These are phyloP conservation scores for Xerocomellus intermedius DNA, from an alignment of 768 basidiomycete genomes.

Conservation along the genomic window DNA sequence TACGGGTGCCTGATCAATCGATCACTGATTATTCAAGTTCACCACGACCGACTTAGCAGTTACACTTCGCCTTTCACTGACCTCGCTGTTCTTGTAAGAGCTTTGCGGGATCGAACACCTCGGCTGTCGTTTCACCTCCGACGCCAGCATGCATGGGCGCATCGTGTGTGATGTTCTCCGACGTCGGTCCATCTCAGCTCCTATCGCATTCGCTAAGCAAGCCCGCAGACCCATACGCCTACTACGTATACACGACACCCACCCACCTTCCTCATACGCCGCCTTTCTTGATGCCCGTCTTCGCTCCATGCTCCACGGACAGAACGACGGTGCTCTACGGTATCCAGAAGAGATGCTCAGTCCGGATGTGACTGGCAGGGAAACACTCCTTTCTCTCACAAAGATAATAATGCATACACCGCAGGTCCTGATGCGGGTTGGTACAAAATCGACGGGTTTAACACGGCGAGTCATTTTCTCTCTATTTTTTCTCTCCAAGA, in stretches of 20 bases:
- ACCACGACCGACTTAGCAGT: too few species aligned
- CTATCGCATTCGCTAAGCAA: conserved; percentile 24
- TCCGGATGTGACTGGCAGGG: conserved; percentile 71
- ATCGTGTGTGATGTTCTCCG: conserved; percentile 58
- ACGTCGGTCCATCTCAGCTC: conserved; percentile 40
- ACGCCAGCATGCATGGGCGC: conserved; percentile 60
- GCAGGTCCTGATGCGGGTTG: conserved; percentile 53
- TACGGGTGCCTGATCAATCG: too few species aligned
- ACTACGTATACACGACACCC: conserved; percentile 46
- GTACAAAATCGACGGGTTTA: conserved; percentile 73
- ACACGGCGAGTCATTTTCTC: conserved; percentile 41
- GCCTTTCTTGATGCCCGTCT: conserved; percentile 36
- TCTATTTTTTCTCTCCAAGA: not conserved
- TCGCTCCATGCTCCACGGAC: conserved; percentile 37
- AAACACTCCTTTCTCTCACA: conserved; percentile 72
- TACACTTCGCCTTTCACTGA: conserved; percentile 42
- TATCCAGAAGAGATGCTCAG: conserved; percentile 57
- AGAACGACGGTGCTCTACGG: conserved; percentile 55
- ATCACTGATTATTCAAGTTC: too few species aligned
- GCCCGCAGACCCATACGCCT: conserved; percentile 33
- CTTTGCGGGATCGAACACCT: conserved; percentile 31
- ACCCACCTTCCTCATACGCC: conserved; percentile 45
- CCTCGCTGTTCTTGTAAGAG: conserved; percentile 40
- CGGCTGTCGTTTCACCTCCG: conserved; percentile 60
- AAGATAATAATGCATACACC: conserved; percentile 88